A percentile compares a stretch with the other conserved stretches of the same genome.
These are phyloP conservation scores for Xylaria scruposa DNA, from an alignment of 495 filamentous ascomycete genomes.

Conservation along the genomic window DNA sequence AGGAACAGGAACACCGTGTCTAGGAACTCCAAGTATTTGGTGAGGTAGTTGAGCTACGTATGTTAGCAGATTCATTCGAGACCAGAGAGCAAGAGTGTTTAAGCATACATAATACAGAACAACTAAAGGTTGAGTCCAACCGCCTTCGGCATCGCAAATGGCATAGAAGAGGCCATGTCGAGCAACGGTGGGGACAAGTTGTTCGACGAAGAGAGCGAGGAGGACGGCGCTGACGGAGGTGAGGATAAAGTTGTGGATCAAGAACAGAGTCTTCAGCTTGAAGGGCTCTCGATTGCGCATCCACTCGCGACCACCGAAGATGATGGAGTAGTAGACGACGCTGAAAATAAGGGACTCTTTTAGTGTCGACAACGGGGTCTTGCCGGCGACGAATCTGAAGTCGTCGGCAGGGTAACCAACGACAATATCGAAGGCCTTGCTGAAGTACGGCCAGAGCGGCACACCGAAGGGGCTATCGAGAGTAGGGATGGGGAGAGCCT, in stretches of 20 bases:
- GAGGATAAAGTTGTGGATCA: constrained; percentile 82
- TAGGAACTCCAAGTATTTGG: constrained; percentile 81
- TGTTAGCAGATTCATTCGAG: constrained; percentile 41
- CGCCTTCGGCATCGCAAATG: constrained; percentile 73
- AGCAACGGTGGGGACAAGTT: constrained; percentile 71
- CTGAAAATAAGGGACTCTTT: constrained; percentile 68
- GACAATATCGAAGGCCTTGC: constrained; percentile 75
- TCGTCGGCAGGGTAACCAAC: constrained; percentile 75
- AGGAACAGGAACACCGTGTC: constrained; percentile 84
- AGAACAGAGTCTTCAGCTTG: constrained; percentile 72
- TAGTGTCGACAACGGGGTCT: constrained; percentile 74
- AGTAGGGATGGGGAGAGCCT: constrained; percentile 74
- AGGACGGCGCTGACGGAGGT: constrained; percentile 72
- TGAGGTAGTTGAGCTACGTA: constrained; percentile 78
- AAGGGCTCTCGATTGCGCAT: constrained; percentile 74
- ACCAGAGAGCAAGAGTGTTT: neutral
- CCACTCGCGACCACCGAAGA: constrained; percentile 75
- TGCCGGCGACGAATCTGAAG: constrained; percentile 70
- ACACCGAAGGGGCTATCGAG: constrained; percentile 93
- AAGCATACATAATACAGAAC: constrained; percentile 78
- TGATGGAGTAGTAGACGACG: constrained; percentile 73
- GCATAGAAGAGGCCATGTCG: constrained; percentile 73
- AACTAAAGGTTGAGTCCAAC: constrained; percentile 80
- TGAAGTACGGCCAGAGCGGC: constrained; percentile 93
- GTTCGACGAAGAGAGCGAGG: constrained; percentile 74